Evolutionary conservation across 441 rosid species (phyloP).

Genomic region (Hura crepitans): DNA sequence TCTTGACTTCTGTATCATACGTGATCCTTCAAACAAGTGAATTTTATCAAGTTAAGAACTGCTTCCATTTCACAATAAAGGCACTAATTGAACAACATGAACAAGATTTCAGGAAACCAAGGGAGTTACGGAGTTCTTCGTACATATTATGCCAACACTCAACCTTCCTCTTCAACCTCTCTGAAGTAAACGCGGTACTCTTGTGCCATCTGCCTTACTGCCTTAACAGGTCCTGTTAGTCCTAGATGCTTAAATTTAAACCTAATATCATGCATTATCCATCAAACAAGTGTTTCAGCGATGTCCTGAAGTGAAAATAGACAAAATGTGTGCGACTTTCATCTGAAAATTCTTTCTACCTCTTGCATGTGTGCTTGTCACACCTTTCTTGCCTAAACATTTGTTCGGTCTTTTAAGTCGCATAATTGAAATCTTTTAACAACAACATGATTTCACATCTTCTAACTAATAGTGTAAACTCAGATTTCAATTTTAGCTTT

Average conservation of each 20-base stretch:
- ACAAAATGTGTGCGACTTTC: background rate
- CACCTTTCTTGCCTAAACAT: background rate
- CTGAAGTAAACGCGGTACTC: constrained; percentile 75
- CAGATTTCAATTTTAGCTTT: background rate
- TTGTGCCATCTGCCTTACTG: constrained; percentile 78
- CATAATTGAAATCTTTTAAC: background rate
- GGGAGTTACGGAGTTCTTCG: background rate
- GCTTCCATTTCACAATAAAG: background rate
- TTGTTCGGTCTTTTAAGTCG: background rate
- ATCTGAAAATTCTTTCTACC: background rate
- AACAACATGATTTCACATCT: background rate
- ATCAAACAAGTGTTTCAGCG: background rate
- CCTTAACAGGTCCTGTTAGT: constrained; percentile 55
- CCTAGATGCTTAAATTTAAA: constrained; percentile 31
- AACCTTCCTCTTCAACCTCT: constrained; percentile 80
- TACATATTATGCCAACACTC: constrained; percentile 80
- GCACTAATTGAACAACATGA: background rate
- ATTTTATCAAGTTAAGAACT: background rate
- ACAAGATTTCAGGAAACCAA: background rate
- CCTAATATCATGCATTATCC: background rate
- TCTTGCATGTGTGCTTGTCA: background rate
- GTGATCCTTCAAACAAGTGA: background rate
- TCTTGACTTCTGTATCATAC: too few relatives aligned
- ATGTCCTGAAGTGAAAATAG: background rate
- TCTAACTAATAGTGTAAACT: background rate